These are phyloP conservation scores for Solanum bukasovii DNA, from an alignment of 257 asterid species.

Conservation along the genomic window DNA sequence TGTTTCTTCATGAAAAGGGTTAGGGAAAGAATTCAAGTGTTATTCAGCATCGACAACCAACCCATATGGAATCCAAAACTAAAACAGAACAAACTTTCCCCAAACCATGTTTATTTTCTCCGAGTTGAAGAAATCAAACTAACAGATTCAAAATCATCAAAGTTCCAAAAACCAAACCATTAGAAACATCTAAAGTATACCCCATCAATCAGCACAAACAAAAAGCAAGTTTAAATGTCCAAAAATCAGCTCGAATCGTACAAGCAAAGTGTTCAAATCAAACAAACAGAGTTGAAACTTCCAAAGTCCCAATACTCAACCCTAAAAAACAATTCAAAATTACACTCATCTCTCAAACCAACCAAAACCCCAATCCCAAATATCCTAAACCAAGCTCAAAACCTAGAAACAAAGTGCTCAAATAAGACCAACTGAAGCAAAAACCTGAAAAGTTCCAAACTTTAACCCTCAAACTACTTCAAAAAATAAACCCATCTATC, in stretches of 20 bases:
- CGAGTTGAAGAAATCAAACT: neutral
- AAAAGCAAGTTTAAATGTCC: neutral
- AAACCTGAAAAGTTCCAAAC: neutral
- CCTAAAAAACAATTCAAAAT: neutral
- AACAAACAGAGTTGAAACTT: neutral
- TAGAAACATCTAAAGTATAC: neutral
- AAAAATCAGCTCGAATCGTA: neutral
- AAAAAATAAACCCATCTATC: neutral
- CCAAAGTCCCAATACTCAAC: neutral
- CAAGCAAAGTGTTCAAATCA: neutral
- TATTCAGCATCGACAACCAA: neutral
- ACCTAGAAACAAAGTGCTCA: neutral
- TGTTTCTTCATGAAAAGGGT: neutral
- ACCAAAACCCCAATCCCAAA: neutral
- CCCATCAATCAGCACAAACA: neutral
- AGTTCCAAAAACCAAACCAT: neutral
- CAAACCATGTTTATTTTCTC: neutral
- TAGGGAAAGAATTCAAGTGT: neutral
- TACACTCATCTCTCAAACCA: neutral
- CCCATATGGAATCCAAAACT: neutral
- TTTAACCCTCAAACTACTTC: neutral
- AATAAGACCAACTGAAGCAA: neutral
- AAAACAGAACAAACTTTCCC: neutral
- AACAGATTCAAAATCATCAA: neutral
- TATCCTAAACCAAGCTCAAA: neutral